A percentile compares a stretch with the other conserved stretches of the same genome.
Evolutionary conservation across 257 asterid genomes (phyloP).

Genomic region (Plectranthus barbatus): DNA sequence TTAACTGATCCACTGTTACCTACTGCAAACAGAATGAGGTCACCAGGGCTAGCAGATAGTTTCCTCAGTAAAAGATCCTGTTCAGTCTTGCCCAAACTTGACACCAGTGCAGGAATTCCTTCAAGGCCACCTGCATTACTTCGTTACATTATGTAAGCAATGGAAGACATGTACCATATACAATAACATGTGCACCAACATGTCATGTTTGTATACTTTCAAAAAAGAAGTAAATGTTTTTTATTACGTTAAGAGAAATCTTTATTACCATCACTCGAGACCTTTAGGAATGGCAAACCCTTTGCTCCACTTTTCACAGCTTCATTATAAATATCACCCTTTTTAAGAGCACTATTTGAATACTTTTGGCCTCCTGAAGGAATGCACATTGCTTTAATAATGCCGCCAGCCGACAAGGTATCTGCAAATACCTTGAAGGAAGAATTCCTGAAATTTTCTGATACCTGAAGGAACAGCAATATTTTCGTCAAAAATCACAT

Average conservation of each 20-base stretch:
- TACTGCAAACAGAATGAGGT: constrained; percentile 87
- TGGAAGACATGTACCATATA: not conserved
- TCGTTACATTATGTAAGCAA: not conserved
- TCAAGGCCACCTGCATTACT: constrained; percentile 59
- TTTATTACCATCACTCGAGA: constrained; percentile 62
- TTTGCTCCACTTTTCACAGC: constrained; percentile 87
- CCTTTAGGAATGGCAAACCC: constrained; percentile 93
- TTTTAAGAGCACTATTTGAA: constrained; percentile 86
- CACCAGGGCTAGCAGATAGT: constrained; percentile 65
- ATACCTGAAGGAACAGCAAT: constrained; percentile 49
- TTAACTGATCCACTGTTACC: constrained; percentile 66
- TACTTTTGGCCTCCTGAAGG: constrained; percentile 74
- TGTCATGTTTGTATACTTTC: no score
- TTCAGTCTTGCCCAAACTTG: constrained; percentile 49
- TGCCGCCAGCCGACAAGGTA: constrained; percentile 56
- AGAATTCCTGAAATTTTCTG: constrained; percentile 54
- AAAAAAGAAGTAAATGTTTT: not conserved
- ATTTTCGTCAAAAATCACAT: not conserved
- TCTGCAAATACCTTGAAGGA: constrained; percentile 88
- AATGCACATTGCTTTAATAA: constrained; percentile 64
- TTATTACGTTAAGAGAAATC: not conserved
- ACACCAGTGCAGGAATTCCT: constrained; percentile 78
- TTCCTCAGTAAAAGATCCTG: constrained; percentile 44
- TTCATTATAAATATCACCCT: constrained; percentile 79
- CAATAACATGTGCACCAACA: not conserved